Percentiles rank a stretch among this genome's conserved stretches.
These are phyloP conservation scores for Xylaria cubensis DNA, from an alignment of 495 filamentous ascomycete species.

Conservation along the genomic window DNA sequence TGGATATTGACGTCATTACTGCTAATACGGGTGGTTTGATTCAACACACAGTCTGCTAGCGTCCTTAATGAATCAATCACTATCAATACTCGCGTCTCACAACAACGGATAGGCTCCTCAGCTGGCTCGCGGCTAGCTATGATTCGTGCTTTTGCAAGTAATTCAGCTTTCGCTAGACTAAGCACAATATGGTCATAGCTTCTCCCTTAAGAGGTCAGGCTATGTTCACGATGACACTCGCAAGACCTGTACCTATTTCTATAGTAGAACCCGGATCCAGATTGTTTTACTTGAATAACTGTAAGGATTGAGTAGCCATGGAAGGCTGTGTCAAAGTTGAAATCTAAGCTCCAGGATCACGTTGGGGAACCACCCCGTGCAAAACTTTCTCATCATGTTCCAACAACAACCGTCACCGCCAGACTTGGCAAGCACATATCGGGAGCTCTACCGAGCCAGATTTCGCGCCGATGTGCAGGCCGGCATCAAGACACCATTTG, in stretches of 20 bases:
- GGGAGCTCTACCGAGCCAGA: conserved; percentile 35
- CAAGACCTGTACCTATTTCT: neutral
- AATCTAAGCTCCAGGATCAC: neutral
- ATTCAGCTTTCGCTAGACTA: conserved; percentile 5
- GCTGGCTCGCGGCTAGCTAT: neutral
- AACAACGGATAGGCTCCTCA: neutral
- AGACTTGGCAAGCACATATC: conserved; percentile 33
- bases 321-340: neutral
- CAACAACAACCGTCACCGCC: conserved; percentile 2
- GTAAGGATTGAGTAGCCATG: neutral
- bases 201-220: neutral
- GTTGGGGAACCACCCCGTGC: neutral
- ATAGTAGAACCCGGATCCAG: neutral
- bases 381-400: conserved; percentile 10
- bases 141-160: neutral
- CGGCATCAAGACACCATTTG: conserved; percentile 58
- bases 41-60: conserved; percentile 9
- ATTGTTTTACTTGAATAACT: neutral
- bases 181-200: neutral
- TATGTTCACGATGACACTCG: neutral
- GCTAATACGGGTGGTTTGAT: neutral
- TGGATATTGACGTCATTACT: conserved; percentile 13
- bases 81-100: neutral
- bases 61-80: neutral
- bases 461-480: conserved; percentile 34